A percentile compares a stretch with the other conserved stretches of the same genome.
These are phyloP conservation scores for Xeromyces bisporus DNA, from an alignment of 495 filamentous ascomycete species.

Conservation along the genomic window DNA sequence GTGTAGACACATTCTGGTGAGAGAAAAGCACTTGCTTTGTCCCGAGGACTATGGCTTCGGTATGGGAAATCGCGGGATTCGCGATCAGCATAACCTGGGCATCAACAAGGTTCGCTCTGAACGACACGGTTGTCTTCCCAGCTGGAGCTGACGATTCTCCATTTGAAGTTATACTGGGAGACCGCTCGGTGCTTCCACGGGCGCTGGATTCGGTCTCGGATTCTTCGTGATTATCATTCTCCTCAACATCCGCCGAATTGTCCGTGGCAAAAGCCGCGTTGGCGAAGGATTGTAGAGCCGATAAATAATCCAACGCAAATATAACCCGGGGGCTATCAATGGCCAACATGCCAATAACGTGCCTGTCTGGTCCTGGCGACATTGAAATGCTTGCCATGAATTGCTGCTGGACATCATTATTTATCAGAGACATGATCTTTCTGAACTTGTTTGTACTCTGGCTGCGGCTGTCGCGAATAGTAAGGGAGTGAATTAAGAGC, in stretches of 20 bases:
- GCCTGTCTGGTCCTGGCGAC: constrained; percentile 66
- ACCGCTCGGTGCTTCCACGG: constrained; percentile 16
- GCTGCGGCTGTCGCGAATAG: constrained; percentile 75
- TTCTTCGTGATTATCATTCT: constrained; percentile 38
- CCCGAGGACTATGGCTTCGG: constrained; percentile 87
- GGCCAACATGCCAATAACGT: constrained; percentile 81
- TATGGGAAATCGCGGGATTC: constrained; percentile 73
- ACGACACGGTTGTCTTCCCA: constrained; percentile 57
- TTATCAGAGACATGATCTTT: constrained; percentile 94
- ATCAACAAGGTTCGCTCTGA: constrained; percentile 85
- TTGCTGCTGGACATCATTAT: constrained; percentile 79
- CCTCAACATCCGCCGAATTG: constrained; percentile 37
- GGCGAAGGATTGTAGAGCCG: constrained; percentile 71
- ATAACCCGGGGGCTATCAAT: constrained; percentile 92
- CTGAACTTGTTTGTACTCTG: constrained; percentile 85
- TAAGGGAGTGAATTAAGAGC: constrained; percentile 84
- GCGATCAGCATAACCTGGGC: constrained; percentile 92
- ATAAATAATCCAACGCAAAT: constrained; percentile 85
- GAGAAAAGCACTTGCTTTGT: constrained; percentile 88
- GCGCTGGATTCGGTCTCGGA: constrained; percentile 43
- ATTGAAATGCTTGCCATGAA: constrained; percentile 96
- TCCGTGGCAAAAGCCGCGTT: constrained; percentile 49
- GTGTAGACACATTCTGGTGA: constrained; percentile 80
- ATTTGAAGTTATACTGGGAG: constrained; percentile 8
- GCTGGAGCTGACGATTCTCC: constrained; percentile 16